Evolutionary conservation across 495 filamentous ascomycete genomes (phyloP).

Genomic region (Xylaria acuta): DNA sequence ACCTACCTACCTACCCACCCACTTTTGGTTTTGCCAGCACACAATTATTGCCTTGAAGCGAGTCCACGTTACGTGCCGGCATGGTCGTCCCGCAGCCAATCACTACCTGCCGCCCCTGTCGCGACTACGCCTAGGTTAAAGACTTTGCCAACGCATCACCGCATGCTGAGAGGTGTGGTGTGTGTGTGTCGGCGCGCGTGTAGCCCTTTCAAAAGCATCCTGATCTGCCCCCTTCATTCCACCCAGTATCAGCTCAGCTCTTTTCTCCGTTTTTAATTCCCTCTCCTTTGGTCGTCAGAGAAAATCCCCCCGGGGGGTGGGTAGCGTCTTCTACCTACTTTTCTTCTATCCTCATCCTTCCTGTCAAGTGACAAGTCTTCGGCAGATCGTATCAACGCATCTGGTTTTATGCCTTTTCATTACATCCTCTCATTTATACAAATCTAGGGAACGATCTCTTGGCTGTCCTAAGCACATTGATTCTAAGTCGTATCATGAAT

Average conservation of each 20-base stretch:
- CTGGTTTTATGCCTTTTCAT: not conserved
- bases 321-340: not conserved
- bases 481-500: slow-evolving; percentile 31
- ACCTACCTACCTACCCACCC: slow-evolving; percentile 35
- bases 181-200: slow-evolving; percentile 40
- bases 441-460: not conserved
- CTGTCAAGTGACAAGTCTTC: slow-evolving; percentile 19
- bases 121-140: slow-evolving; percentile 37
- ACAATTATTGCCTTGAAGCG: slow-evolving; percentile 33
- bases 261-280: slow-evolving; percentile 11
- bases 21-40: slow-evolving; percentile 30
- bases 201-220: slow-evolving; percentile 26
- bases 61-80: slow-evolving; percentile 41
- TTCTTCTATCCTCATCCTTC: not conserved
- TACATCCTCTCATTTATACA: not conserved
- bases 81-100: slow-evolving; percentile 41
- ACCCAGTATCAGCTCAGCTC: slow-evolving; percentile 35
- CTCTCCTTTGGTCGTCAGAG: slow-evolving; percentile 1
- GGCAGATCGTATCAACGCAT: not conserved
- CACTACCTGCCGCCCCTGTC: slow-evolving; percentile 38
- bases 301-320: not conserved
- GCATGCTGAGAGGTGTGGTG: slow-evolving; percentile 50
- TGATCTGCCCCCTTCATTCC: slow-evolving; percentile 31
- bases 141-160: slow-evolving; percentile 53
- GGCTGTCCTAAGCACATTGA: not conserved